These are phyloP conservation scores for Sanghuangporus weigelae DNA, from an alignment of 1,284 basidiomycete genomes.

Conservation along the genomic window DNA sequence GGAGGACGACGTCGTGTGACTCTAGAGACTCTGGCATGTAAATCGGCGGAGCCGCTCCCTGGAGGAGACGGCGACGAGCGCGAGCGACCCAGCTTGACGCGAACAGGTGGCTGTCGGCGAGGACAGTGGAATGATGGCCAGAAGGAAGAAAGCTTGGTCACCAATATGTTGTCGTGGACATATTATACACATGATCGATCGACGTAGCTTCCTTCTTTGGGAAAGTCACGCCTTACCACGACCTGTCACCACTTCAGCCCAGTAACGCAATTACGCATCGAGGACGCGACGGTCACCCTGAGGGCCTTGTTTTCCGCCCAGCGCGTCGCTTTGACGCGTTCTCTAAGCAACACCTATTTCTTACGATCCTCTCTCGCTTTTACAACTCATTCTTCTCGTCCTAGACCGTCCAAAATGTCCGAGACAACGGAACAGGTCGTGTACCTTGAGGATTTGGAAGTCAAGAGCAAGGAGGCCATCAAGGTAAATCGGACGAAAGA, in stretches of 20 bases:
- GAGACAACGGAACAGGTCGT: conserved; percentile 24
- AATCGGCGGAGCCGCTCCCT: conserved; percentile 13
- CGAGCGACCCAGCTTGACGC: conserved; percentile 67
- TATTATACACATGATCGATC: not conserved
- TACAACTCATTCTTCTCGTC: not conserved
- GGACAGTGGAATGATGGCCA: conserved; percentile 9
- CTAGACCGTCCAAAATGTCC: conserved; percentile 1
- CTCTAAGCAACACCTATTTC: not conserved
- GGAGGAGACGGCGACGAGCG: conserved; percentile 72
- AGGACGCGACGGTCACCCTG: not conserved
- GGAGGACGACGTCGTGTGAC: conserved; percentile 19
- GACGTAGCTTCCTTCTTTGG: not conserved
- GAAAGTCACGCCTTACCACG: not conserved
- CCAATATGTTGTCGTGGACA: not conserved
- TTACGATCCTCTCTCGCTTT: not conserved
- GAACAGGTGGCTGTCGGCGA: not conserved
- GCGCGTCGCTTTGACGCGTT: not conserved
- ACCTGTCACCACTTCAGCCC: not conserved
- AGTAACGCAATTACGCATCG: not conserved
- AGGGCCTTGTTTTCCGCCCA: not conserved
- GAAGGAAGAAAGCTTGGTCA: conserved; percentile 1
- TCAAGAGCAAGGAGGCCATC: conserved; percentile 19
- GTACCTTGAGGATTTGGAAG: conserved; percentile 56
- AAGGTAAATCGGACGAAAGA: conserved; percentile 14
- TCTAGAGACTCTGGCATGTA: conserved; percentile 6